Conservation (phyloP, 169 alveolate genomes). For the Plasmodium ovale region DNA sequence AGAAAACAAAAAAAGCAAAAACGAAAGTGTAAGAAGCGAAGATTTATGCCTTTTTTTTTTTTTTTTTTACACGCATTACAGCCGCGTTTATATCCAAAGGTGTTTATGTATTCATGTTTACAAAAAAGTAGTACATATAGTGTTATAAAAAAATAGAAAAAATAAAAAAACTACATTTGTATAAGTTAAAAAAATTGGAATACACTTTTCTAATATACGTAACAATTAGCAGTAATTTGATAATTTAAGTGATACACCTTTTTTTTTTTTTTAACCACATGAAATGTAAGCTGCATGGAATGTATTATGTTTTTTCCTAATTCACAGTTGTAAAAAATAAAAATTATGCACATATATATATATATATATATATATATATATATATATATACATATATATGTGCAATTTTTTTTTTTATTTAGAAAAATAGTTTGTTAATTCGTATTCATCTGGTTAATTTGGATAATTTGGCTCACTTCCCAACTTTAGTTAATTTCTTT, state of each 20-base stretch:
- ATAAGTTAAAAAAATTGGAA: neutral
- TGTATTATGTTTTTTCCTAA: neutral
- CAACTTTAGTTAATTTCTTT: too few species aligned
- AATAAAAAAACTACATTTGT: neutral
- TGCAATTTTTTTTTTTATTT: neutral
- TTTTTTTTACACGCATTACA: neutral
- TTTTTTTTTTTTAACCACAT: neutral
- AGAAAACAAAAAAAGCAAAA: neutral
- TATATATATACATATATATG: neutral
- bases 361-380: constrained; percentile 6
- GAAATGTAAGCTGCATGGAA: neutral
- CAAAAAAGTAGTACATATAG: neutral
- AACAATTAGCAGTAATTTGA: neutral
- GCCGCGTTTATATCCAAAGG: neutral
- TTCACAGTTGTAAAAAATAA: neutral
- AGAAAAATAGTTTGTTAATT: neutral
- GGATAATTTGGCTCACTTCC: neutral
- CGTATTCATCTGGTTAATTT: constrained; percentile 2
- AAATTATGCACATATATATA: constrained; percentile 8
- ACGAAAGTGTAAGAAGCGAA: too few species aligned
- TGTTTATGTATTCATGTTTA: neutral
- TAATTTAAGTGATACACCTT: neutral
- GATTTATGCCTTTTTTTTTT: neutral
- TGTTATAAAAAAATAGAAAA: neutral
- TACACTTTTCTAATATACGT: neutral